Evolutionary conservation across 495 filamentous ascomycete genomes (phyloP).

Genomic region (Penicilliopsis zonata): DNA sequence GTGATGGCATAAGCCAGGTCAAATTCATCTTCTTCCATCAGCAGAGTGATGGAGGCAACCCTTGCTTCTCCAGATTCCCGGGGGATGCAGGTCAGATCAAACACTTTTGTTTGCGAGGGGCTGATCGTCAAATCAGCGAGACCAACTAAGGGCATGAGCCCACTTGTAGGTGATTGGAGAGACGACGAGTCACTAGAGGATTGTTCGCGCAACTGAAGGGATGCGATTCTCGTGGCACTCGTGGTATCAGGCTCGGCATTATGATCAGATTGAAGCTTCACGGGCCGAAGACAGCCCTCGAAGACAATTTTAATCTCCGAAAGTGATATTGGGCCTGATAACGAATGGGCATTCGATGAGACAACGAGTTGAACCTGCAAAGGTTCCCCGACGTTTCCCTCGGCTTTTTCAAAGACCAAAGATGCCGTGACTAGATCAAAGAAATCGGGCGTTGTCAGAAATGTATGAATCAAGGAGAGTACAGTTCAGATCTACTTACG

Average conservation of each 20-base stretch:
- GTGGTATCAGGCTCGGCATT: conserved; percentile 15
- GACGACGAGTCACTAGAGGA: conserved; percentile 13
- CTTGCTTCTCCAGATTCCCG: conserved; percentile 70
- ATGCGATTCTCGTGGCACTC: conserved; percentile 13
- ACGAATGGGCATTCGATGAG: conserved; percentile 51
- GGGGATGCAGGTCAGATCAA: conserved; percentile 57
- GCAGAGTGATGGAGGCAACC: conserved; percentile 51
- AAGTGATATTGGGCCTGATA: conserved; percentile 52
- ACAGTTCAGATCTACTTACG: conserved; percentile 27
- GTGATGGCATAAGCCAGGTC: conserved; percentile 52
- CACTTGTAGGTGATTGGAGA: conserved; percentile 29
- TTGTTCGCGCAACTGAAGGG: conserved; percentile 22
- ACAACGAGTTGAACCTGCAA: conserved; percentile 62
- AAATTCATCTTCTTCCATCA: conserved; percentile 52
- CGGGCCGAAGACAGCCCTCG: conserved; percentile 53
- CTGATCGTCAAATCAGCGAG: conserved; percentile 53
- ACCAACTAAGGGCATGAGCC: conserved; percentile 34
- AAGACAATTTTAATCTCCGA: conserved; percentile 53
- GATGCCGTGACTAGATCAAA: conserved; percentile 43
- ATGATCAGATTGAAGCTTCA: conserved; percentile 31
- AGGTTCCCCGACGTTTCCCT: conserved; percentile 76
- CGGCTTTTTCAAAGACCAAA: conserved; percentile 59
- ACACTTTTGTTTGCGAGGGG: conserved; percentile 57
- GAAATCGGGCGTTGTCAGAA: conserved; percentile 1
- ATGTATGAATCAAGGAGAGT: neutral